These are phyloP conservation scores for Filosporella fistucella DNA, from an alignment of 495 filamentous ascomycete genomes.

Conservation along the genomic window DNA sequence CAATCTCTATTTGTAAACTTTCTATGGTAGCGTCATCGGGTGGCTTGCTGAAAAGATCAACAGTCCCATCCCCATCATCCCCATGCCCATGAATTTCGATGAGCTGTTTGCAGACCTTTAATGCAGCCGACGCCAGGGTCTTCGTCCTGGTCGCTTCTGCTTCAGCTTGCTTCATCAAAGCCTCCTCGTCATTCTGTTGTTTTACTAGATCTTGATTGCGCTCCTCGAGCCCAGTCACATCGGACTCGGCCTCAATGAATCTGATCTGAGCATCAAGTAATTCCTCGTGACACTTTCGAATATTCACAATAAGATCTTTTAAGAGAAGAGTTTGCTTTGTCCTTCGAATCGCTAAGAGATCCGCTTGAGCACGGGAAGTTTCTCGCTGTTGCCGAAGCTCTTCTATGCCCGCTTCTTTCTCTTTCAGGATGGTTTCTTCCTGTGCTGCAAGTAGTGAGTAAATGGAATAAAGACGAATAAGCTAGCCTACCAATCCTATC, in stretches of 20 bases:
- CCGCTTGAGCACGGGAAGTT: slow-evolving; percentile 38
- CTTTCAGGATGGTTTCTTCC: slow-evolving; percentile 46
- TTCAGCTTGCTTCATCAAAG: slow-evolving; percentile 27
- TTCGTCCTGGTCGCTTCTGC: slow-evolving; percentile 23
- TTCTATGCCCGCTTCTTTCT: slow-evolving; percentile 31
- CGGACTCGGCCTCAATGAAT: slow-evolving; percentile 75
- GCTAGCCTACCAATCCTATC: slow-evolving; percentile 54
- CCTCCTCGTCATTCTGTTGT: slow-evolving; percentile 40
- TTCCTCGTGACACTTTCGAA: slow-evolving; percentile 56
- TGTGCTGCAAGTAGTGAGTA: slow-evolving; percentile 40
- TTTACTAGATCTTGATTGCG: slow-evolving; percentile 56
- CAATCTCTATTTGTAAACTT: slow-evolving; percentile 68
- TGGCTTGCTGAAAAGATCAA: background rate
- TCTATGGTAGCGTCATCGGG: slow-evolving; percentile 47
- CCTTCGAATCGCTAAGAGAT: slow-evolving; percentile 55
- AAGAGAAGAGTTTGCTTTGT: slow-evolving; percentile 56
- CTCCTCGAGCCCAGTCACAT: slow-evolving; percentile 57
- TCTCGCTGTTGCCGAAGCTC: background rate
- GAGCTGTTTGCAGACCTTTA: slow-evolving; percentile 29
- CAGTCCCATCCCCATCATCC: background rate
- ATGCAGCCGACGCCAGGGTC: slow-evolving; percentile 29
- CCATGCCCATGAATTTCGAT: slow-evolving; percentile 25
- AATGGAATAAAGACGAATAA: too few relatives aligned
- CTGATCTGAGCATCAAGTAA: slow-evolving; percentile 63
- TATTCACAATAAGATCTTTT: slow-evolving; percentile 51